Conservation (phyloP, 2,329 filamentous ascomycete species). For the Lachnellula cervina region DNA sequence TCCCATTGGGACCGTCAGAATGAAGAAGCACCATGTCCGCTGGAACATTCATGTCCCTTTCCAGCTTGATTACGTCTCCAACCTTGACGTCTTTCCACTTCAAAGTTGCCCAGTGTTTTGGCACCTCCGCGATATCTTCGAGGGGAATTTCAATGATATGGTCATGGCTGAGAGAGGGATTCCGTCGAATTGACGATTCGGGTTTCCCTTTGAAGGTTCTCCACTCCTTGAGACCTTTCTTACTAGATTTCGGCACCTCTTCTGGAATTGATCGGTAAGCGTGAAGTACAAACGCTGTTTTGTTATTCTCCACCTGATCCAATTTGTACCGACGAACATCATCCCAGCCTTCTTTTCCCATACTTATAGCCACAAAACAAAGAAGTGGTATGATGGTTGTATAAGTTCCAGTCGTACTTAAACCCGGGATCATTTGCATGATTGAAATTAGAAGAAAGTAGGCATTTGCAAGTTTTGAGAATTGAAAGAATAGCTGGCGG, state of each 20-base stretch:
- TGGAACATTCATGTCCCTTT: constrained; percentile 72
- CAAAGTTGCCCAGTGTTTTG: constrained; percentile 40
- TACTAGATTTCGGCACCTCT: background rate
- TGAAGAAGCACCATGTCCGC: constrained; percentile 79
- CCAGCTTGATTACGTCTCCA: constrained; percentile 63
- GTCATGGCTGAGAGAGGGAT: background rate
- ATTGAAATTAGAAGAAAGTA: constrained; percentile 88
- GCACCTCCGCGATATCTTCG: constrained; percentile 2
- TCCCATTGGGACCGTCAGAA: constrained; percentile 68
- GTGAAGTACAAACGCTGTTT: constrained; percentile 39
- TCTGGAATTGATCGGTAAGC: constrained; percentile 10
- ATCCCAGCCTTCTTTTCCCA: constrained; percentile 86
- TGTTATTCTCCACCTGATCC: constrained; percentile 82
- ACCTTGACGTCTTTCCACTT: constrained; percentile 68
- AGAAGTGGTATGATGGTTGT: constrained; percentile 78
- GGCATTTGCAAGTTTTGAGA: constrained; percentile 90
- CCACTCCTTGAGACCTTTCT: background rate
- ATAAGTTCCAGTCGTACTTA: constrained; percentile 82
- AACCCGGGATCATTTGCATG: constrained; percentile 84
- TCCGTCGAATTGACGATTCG: background rate
- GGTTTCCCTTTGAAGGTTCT: background rate
- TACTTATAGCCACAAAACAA: constrained; percentile 79
- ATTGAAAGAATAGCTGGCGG: constrained; percentile 83
- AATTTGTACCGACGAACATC: constrained; percentile 77
- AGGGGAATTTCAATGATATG: background rate